Percentiles rank a stretch among this genome's conserved stretches.
phyloP scores from a whole-genome alignment of 1,139 yeast species.

The Pichia sp. region DNA sequence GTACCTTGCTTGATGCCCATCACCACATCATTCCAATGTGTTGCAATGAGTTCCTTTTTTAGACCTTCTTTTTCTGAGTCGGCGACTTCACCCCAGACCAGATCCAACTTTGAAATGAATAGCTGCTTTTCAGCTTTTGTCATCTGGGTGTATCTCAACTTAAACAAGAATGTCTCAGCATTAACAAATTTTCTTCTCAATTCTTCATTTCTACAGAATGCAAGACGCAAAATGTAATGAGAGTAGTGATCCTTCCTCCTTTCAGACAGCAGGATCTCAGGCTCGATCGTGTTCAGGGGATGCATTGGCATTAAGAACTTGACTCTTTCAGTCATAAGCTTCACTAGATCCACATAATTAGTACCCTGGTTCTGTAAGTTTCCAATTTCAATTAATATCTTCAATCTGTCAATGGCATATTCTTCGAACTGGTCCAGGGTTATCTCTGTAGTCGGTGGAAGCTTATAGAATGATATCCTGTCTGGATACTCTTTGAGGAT shows the following conservation, averaged over 20 bases:
- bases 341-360: constrained; percentile 56
- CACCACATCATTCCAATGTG: constrained; percentile 33
- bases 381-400: constrained; percentile 79
- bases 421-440: constrained; percentile 87
- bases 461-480: constrained; percentile 59
- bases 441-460: constrained; percentile 77
- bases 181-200: constrained; percentile 70
- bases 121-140: constrained; percentile 64
- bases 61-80: constrained; percentile 52
- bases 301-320: constrained; percentile 59
- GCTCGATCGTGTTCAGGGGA: constrained; percentile 24
- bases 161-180: constrained; percentile 70
- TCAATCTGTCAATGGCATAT: constrained; percentile 92
- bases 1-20: constrained; percentile 13
- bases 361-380: constrained; percentile 63
- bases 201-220: constrained; percentile 88
- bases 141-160: constrained; percentile 58
- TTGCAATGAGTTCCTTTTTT: constrained; percentile 46
- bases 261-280: constrained; percentile 34
- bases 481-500: constrained; percentile 30
- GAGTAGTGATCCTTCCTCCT: constrained; percentile 87
- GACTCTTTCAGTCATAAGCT: constrained; percentile 57
- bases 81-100: constrained; percentile 66
- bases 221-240: constrained; percentile 79
- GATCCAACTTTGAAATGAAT: constrained; percentile 54